These are phyloP conservation scores for Ophiostoma pallidulum DNA, from an alignment of 2,329 filamentous ascomycete genomes.

Conservation along the genomic window DNA sequence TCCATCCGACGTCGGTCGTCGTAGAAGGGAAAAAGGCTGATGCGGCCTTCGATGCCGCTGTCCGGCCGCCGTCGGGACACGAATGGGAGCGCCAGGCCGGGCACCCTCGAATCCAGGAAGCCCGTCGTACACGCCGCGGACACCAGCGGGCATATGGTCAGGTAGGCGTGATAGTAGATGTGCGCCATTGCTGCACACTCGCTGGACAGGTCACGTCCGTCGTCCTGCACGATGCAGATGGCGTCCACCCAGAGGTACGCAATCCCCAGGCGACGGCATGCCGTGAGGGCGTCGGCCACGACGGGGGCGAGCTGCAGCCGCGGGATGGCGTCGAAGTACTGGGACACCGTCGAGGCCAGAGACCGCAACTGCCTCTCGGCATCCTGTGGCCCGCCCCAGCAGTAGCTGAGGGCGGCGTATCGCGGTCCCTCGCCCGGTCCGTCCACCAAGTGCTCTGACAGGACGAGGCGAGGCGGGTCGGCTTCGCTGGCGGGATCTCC, in stretches of 20 bases:
- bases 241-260: conserved; percentile 25
- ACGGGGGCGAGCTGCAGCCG: background rate
- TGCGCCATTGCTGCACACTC: background rate
- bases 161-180: conserved; percentile 3
- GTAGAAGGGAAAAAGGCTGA: background rate
- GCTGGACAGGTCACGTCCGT: background rate
- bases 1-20: background rate
- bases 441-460: background rate
- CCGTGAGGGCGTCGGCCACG: background rate
- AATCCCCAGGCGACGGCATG: background rate
- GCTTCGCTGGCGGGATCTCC: conserved; percentile 12
- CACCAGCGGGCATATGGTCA: conserved; percentile 3
- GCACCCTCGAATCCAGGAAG: background rate
- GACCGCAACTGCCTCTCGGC: conserved; percentile 6
- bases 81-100: background rate
- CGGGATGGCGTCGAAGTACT: background rate
- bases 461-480: background rate
- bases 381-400: conserved; percentile 13
- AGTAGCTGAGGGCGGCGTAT: conserved; percentile 8
- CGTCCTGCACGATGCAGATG: conserved; percentile 6
- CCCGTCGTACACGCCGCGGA: background rate
- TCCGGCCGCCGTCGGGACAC: background rate
- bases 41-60: background rate
- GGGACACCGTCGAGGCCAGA: background rate
- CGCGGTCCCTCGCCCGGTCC: background rate